Evolutionary conservation across 371 early-diverging fungal species (phyloP).

Genomic region (Rhizomucor miehei): DNA sequence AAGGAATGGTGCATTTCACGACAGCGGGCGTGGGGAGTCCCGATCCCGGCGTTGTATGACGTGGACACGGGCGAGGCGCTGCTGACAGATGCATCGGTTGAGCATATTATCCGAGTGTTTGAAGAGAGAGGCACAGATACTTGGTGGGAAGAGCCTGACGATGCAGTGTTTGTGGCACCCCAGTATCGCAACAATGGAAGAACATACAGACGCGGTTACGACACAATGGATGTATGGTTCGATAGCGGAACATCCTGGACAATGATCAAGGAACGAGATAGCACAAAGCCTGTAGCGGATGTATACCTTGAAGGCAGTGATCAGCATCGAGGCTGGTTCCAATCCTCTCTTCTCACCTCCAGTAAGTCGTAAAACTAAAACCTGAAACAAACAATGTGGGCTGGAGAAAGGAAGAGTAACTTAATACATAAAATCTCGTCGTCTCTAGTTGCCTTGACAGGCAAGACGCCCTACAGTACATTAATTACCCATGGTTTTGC

Average conservation of each 20-base stretch:
- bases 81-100: constrained; percentile 61
- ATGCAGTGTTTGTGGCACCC: constrained; percentile 68
- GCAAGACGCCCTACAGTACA: constrained; percentile 78
- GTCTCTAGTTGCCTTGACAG: constrained; percentile 69
- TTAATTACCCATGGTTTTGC: constrained; percentile 93
- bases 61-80: constrained; percentile 61
- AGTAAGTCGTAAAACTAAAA: constrained; percentile 39
- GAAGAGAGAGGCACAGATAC: constrained; percentile 65
- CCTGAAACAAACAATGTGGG: no score
- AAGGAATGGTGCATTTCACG: constrained; percentile 94
- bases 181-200: constrained; percentile 55
- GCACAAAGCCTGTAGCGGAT: constrained; percentile 63
- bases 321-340: constrained; percentile 98
- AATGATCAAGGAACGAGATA: constrained; percentile 43
- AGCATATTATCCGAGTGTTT: constrained; percentile 66
- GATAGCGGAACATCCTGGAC: constrained; percentile 93
- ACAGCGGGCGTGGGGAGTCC: constrained; percentile 82
- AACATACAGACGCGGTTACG: constrained; percentile 62
- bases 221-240: constrained; percentile 97
- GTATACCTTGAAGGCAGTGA: constrained; percentile 94
- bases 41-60: constrained; percentile 82
- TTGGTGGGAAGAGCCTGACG: constrained; percentile 79
- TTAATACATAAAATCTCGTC: no score
- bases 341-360: constrained; percentile 88
- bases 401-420: no score